Conservation (phyloP, 2,329 filamentous ascomycete species). For the Sporothrix protearum region DNA sequence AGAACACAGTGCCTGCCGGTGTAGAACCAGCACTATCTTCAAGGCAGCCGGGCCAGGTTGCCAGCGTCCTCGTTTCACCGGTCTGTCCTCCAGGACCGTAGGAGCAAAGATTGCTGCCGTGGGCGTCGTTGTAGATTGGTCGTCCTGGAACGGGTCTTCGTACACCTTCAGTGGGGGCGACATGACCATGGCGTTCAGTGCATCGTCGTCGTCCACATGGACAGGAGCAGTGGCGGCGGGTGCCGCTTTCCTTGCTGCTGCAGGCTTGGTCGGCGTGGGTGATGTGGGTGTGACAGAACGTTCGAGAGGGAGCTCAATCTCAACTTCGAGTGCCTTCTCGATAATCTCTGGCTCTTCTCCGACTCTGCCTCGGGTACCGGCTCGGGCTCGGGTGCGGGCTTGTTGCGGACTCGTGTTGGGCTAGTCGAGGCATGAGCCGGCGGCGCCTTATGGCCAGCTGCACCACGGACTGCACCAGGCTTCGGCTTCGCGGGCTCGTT, state of each 20-base stretch:
- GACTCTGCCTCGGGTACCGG: neutral
- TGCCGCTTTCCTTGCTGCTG: neutral
- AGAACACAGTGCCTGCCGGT: constrained; percentile 21
- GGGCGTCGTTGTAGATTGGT: constrained; percentile 47
- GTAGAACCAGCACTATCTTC: constrained; percentile 8
- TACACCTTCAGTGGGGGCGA: constrained; percentile 53
- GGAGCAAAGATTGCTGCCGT: constrained; percentile 44
- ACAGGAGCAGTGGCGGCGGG: neutral
- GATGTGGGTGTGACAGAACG: constrained; percentile 20
- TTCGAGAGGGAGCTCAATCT: neutral
- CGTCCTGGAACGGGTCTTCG: constrained; percentile 57
- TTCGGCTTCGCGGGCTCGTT: constrained; percentile 37
- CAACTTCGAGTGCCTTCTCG: neutral
- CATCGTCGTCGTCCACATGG: constrained; percentile 19
- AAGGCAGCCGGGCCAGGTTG: constrained; percentile 32
- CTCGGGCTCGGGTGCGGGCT: neutral
- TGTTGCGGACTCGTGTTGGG: constrained; percentile 11
- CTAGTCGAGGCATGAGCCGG: constrained; percentile 9
- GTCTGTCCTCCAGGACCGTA: constrained; percentile 55
- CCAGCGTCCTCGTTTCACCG: constrained; percentile 57
- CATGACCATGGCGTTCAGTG: constrained; percentile 31
- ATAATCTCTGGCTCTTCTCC: neutral
- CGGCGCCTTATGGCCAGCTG: neutral
- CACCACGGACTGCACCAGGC: constrained; percentile 14
- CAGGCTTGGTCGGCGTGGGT: constrained; percentile 15